Conservation (phyloP, 352 stramenopile species). For the Globisporangium parvum region DNA sequence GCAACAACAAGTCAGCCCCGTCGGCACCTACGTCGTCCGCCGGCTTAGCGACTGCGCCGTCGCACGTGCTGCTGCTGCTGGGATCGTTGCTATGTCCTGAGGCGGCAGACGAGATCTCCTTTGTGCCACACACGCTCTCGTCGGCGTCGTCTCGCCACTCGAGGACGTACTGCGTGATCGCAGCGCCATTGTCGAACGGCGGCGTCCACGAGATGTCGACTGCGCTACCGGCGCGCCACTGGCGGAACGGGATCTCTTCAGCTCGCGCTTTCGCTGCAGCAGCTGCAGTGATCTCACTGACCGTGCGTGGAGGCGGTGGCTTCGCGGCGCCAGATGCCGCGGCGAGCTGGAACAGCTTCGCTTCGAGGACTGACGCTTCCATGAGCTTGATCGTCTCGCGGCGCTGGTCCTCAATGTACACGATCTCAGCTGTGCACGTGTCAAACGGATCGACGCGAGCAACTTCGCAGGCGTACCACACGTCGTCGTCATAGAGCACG, state of each 20-base stretch:
- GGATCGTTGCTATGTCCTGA: background rate
- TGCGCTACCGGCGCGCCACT: slow-evolving; percentile 62
- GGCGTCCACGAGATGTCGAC: slow-evolving; percentile 67
- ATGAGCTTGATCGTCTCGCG: slow-evolving; percentile 66
- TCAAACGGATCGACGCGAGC: slow-evolving; percentile 52
- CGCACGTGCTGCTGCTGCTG: background rate
- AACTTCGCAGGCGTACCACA: slow-evolving; percentile 63
- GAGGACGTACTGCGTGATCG: slow-evolving; percentile 57
- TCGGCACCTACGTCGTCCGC: background rate
- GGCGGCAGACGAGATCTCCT: background rate
- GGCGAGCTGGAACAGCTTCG: slow-evolving; percentile 17
- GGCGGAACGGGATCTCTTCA: slow-evolving; percentile 51
- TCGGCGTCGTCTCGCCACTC: slow-evolving; percentile 63
- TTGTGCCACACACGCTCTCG: slow-evolving; percentile 18
- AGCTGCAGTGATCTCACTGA: slow-evolving; percentile 40
- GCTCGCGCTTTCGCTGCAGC: slow-evolving; percentile 28
- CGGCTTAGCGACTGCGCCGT: background rate
- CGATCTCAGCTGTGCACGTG: slow-evolving; percentile 48
- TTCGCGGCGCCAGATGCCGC: slow-evolving; percentile 1
- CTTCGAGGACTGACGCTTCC: slow-evolving; percentile 22
- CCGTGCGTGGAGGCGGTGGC: slow-evolving; percentile 12
- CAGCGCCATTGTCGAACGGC: slow-evolving; percentile 50
- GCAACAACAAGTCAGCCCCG: background rate
- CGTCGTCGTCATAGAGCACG: slow-evolving; percentile 67
- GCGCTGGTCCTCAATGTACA: slow-evolving; percentile 58